Evolutionary conservation across 2,329 filamentous ascomycete species (phyloP).

Genomic region (Alternaria brassicae): DNA sequence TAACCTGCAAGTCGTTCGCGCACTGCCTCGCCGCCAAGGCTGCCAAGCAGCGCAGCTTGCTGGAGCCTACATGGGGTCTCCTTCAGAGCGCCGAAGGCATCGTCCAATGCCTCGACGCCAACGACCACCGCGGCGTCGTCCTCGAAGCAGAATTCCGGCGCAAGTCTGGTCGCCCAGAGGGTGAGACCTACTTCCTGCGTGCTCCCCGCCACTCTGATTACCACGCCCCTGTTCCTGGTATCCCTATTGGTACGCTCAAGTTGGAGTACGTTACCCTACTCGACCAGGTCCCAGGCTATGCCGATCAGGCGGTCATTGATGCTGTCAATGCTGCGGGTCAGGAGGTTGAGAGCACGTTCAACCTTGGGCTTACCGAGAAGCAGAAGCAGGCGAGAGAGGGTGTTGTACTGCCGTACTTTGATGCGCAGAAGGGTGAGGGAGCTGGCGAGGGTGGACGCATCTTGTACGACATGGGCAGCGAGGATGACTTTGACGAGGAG

Average conservation of each 20-base stretch:
- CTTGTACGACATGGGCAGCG: constrained; percentile 93
- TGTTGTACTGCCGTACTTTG: constrained; percentile 93
- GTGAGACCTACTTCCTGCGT: constrained; percentile 69
- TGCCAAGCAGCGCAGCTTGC: constrained; percentile 77
- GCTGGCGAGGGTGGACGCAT: constrained; percentile 87
- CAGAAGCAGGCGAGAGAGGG: constrained; percentile 86
- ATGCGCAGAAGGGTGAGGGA: constrained; percentile 80
- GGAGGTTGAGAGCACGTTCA: constrained; percentile 73
- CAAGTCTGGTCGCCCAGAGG: constrained; percentile 78
- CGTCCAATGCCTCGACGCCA: constrained; percentile 68
- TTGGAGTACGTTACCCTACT: constrained; percentile 68
- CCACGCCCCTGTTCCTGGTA: constrained; percentile 18
- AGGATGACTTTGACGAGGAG: constrained; percentile 97
- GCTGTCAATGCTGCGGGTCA: constrained; percentile 36
- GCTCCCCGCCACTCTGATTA: constrained; percentile 26
- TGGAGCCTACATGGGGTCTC: constrained; percentile 80
- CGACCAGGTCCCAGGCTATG: constrained; percentile 69
- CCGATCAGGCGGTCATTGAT: constrained; percentile 18
- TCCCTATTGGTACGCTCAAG: constrained; percentile 46
- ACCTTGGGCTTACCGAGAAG: constrained; percentile 85
- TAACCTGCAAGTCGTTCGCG: constrained; percentile 74
- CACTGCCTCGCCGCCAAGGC: constrained; percentile 77
- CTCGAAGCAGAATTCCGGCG: constrained; percentile 86
- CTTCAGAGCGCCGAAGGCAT: constrained; percentile 79
- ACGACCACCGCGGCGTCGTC: constrained; percentile 67